phyloP scores from a whole-genome alignment of 495 filamentous ascomycete genomes.

The Penicillium tannophilum region DNA sequence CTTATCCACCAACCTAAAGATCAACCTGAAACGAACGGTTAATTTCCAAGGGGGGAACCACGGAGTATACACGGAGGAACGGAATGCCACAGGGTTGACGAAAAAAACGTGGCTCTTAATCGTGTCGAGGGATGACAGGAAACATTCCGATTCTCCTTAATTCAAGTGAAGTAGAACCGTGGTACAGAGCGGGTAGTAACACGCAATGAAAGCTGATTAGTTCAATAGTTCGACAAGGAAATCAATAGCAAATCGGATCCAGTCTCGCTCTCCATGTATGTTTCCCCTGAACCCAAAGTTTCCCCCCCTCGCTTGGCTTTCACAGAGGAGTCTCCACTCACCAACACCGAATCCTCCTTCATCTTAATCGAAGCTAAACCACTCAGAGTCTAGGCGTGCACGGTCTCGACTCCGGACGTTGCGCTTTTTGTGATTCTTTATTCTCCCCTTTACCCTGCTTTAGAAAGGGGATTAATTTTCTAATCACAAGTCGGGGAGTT shows the following conservation, averaged over 20 bases:
- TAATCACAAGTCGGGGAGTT: conserved; percentile 13
- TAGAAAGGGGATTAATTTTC: conserved; percentile 12
- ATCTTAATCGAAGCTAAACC: conserved; percentile 30
- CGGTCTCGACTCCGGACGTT: conserved; percentile 25
- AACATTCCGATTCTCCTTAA: background rate
- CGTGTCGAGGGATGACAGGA: background rate
- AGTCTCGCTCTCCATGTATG: background rate
- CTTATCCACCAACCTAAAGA: conserved; percentile 4
- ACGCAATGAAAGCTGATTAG: background rate
- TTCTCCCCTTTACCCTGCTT: conserved; percentile 10
- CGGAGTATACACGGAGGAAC: background rate
- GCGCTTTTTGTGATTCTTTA: conserved; percentile 13
- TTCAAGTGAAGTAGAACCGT: background rate
- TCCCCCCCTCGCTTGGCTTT: conserved; percentile 12
- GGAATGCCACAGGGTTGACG: too few species aligned
- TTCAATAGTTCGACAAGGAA: background rate
- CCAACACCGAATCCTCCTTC: conserved; percentile 24
- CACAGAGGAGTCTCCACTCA: conserved; percentile 3
- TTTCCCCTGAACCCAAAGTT: conserved; percentile 6
- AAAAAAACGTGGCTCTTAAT: background rate
- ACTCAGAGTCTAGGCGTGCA: conserved; percentile 19
- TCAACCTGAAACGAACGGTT: conserved; percentile 20
- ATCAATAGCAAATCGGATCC: background rate
- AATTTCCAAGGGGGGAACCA: background rate
- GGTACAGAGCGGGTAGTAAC: background rate